Evolutionary conservation across 805 yeast genomes (phyloP), one percentile per base, ranked within the genome.

Genomic region (Myxozyma geophila): DNA sequence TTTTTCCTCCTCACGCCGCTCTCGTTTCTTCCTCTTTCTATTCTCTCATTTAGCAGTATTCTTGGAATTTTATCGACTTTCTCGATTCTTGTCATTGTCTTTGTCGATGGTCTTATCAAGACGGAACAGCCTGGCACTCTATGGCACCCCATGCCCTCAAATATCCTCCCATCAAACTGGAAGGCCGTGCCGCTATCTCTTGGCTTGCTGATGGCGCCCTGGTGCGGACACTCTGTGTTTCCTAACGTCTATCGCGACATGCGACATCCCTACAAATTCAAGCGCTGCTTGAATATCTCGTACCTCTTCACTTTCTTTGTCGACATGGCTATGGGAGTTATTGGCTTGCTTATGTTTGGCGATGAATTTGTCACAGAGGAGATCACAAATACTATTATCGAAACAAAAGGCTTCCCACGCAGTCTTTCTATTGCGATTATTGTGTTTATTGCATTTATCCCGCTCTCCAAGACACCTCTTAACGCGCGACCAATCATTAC

Each of bases 281-380:
- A 73, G n/a, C 72, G 73, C 23, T 81, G 87, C 62, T 78, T 87
- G 58, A 79, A 81, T 44, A 74, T 83, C 15, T 84, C 90, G 0
- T 89, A 87, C 72, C 67, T 79, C 1, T 79, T 83, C 63, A 87
- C 92, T 0, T 82, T 84, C 65, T 51, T 79, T 12, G 81, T 88
- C 39, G 92, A 89, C 75, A 76, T 79, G 53, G 67, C 82, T 15
- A 85, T 88, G 83, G 90, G 88, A 0, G 70, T 83, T 1, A 72
- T 86, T 43, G 95, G 95, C 0, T 85, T 84, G 70, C 77, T 90
- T 49, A 92, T 92, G 97, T 91, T 87, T 78, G 97, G 97, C 43
- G 75, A 76, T 8, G 73, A 74, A 7, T 46, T 23, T 47, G 72
- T 69, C 13, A 54, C 61, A 0, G 68, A 69, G 40, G 72, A 69